These are phyloP conservation scores for Fusarium nanum DNA, from an alignment of 2,329 filamentous ascomycete species.

Conservation along the genomic window DNA sequence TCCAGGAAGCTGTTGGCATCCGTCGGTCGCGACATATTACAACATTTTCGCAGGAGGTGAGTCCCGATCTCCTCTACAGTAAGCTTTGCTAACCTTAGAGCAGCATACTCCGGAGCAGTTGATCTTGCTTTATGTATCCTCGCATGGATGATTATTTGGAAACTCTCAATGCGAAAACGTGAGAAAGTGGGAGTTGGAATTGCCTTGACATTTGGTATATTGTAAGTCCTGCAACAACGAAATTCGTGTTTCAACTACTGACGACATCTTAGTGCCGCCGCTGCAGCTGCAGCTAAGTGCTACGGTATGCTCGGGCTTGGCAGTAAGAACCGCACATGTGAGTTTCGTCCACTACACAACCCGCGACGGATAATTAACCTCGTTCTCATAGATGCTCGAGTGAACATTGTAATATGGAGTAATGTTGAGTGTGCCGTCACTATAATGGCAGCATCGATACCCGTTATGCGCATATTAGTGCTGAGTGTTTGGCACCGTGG, in stretches of 20 bases:
- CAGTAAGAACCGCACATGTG: conserved; percentile 2
- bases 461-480: not conserved
- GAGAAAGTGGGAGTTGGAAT: conserved; percentile 10
- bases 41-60: conserved; percentile 5
- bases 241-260: rapidly evolving
- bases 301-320: not conserved
- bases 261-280: not conserved
- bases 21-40: not conserved
- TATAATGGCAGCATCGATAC: conserved; percentile 1
- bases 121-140: not conserved
- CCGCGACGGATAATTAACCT: not conserved
- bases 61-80: rapidly evolving
- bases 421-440: not conserved
- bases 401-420: conserved; percentile 1
- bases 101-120: not conserved
- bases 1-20: not conserved
- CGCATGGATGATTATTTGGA: conserved; percentile 13
- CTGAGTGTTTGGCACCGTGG: not conserved
- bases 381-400: not conserved
- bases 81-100: rapidly evolving
- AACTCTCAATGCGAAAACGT: not conserved
- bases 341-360: rapidly evolving
- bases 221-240: rapidly evolving
- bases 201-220: conserved; percentile 7
- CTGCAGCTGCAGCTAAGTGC: not conserved